A percentile compares a stretch with the other conserved stretches of the same genome.
Conservation (phyloP, 768 basidiomycete species). For the Suillus weaverae region DNA sequence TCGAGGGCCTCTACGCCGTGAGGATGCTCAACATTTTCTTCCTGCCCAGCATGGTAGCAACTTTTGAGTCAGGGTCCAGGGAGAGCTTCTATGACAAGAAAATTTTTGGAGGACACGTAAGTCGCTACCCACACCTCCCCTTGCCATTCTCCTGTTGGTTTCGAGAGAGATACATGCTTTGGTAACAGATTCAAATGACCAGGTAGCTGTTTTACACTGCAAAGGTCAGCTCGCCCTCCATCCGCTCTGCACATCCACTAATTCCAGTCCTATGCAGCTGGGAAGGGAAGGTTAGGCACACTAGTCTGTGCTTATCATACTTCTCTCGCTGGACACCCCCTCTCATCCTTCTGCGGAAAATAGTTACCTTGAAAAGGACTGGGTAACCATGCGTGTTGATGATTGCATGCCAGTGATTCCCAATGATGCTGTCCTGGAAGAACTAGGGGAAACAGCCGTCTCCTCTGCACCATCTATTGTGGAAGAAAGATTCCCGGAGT, state of each 20-base stretch:
- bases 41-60: constrained; percentile 71
- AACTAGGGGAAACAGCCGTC: constrained; percentile 17
- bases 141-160: constrained; percentile 69
- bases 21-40: constrained; percentile 75
- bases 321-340: constrained; percentile 56
- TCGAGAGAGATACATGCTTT: constrained; percentile 74
- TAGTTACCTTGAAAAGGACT: constrained; percentile 48
- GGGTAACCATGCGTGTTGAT: constrained; percentile 48
- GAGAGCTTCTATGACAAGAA: constrained; percentile 78
- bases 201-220: constrained; percentile 83
- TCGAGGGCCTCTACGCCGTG: constrained; percentile 74
- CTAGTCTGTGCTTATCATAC: constrained; percentile 82
- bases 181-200: constrained; percentile 61
- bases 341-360: constrained; percentile 48
- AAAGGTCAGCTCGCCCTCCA: constrained; percentile 53
- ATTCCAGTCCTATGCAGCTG: constrained; percentile 43
- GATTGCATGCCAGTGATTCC: constrained; percentile 51
- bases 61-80: constrained; percentile 63
- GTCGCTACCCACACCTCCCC: constrained; percentile 84
- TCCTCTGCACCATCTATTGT: constrained; percentile 15
- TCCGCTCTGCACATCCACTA: constrained; percentile 7
- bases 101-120: constrained; percentile 73
- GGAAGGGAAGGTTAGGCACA: constrained; percentile 84
- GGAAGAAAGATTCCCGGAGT: constrained; percentile 21
- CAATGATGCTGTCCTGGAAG: constrained; percentile 32